phyloP scores from a whole-genome alignment of 495 filamentous ascomycete genomes.

The Trichocladium uniseriatum region DNA sequence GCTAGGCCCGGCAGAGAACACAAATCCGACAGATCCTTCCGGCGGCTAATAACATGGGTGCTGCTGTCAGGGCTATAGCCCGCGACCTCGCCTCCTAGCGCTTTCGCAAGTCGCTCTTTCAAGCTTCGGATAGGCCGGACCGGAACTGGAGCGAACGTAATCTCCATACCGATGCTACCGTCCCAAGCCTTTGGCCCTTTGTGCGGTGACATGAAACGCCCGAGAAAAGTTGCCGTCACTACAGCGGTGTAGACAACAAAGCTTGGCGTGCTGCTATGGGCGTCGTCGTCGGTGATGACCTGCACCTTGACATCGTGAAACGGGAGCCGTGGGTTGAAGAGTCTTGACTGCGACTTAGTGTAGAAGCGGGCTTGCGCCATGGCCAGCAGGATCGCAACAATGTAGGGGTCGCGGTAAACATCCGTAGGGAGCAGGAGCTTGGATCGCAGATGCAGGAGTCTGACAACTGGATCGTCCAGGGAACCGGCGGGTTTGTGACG shows the following conservation, averaged over 20 bases:
- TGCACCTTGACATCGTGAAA: conserved; percentile 33
- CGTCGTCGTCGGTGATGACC: conserved; percentile 32
- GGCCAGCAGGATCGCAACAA: conserved; percentile 35
- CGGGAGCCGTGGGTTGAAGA: conserved; percentile 8
- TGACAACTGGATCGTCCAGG: conserved; percentile 26
- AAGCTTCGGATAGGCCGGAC: no score
- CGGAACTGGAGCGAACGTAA: no score
- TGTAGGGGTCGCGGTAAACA: conserved; percentile 32
- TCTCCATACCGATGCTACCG: no score
- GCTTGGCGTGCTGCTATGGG: conserved; percentile 19
- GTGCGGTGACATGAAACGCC: conserved; percentile 31
- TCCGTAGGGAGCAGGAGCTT: conserved; percentile 31
- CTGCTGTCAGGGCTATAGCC: no score
- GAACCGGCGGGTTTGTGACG: conserved; percentile 17
- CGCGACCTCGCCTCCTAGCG: no score
- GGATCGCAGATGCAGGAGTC: conserved; percentile 30
- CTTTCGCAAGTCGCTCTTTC: no score
- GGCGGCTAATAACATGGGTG: no score
- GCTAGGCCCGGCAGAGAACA: no score
- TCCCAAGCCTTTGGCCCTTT: conserved; percentile 15
- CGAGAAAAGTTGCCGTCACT: conserved; percentile 30
- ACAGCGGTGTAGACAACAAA: conserved; percentile 36
- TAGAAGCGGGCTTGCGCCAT: conserved; percentile 41
- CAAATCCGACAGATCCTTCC: no score
- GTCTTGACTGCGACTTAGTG: conserved; percentile 3